Conservation (phyloP, 352 stramenopile genomes). For the Phytophthora sojae region DNA sequence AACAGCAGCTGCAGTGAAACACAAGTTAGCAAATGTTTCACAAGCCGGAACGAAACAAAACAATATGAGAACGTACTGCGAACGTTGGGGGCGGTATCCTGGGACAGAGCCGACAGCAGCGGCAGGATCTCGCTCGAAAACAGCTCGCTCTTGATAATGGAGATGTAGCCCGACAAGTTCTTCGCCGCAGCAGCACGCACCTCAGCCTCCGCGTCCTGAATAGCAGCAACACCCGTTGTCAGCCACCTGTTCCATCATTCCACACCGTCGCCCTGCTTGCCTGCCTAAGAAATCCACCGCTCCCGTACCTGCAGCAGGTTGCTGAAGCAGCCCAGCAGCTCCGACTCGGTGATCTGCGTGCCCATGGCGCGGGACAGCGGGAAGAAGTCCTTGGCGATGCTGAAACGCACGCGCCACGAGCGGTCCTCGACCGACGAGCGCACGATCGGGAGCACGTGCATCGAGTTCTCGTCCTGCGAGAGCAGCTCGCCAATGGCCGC, state of each 20-base stretch:
- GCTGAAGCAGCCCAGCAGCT: constrained; percentile 92
- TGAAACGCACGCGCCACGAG: constrained; percentile 95
- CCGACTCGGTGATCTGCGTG: constrained; percentile 80
- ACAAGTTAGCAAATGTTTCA: constrained; percentile 10
- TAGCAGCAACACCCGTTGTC: constrained; percentile 5
- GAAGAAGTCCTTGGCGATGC: constrained; percentile 94
- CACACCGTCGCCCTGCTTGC: background rate
- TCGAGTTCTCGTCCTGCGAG: constrained; percentile 76
- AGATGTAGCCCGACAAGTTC: constrained; percentile 94
- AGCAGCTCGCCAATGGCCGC: constrained; percentile 79
- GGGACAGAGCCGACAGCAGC: constrained; percentile 89
- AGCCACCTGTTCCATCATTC: background rate
- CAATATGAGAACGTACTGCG: constrained; percentile 58
- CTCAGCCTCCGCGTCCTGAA: constrained; percentile 92
- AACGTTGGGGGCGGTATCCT: constrained; percentile 92
- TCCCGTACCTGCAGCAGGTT: constrained; percentile 85
- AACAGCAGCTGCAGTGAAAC: constrained; percentile 62
- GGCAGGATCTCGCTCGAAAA: constrained; percentile 93
- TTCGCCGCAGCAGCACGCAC: constrained; percentile 92
- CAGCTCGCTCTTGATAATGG: constrained; percentile 90
- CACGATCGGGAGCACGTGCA: constrained; percentile 80
- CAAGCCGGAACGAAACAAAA: background rate
- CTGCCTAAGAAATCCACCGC: background rate
- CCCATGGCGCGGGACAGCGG: constrained; percentile 84
- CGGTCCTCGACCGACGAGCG: constrained; percentile 83